Evolutionary conservation across 2,329 filamentous ascomycete species (phyloP).

Genomic region (Drechslerella stenobrocha): DNA sequence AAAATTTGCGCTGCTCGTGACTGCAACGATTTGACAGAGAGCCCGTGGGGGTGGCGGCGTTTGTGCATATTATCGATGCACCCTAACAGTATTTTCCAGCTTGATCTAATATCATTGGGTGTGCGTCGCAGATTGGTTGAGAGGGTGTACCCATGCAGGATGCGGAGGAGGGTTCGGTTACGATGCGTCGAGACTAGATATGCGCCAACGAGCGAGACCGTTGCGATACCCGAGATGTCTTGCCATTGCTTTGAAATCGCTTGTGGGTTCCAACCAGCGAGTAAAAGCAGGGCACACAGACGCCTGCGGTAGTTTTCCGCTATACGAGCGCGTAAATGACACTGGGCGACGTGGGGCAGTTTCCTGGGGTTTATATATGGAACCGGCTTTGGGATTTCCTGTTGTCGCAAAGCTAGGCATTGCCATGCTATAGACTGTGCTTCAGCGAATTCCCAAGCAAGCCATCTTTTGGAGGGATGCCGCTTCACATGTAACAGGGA

Average conservation of each 20-base stretch:
- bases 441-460: too few relatives aligned
- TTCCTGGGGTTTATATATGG: background rate
- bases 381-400: too few relatives aligned
- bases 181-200: conserved; percentile 16
- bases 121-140: background rate
- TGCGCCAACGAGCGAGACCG: conserved; percentile 12
- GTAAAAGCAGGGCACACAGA: conserved; percentile 14
- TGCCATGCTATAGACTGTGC: too few relatives aligned
- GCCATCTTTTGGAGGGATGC: too few relatives aligned
- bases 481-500: too few relatives aligned
- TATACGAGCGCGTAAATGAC: background rate
- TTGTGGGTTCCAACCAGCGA: conserved; percentile 8
- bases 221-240: background rate
- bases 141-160: conserved; percentile 16
- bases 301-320: conserved; percentile 6
- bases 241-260: conserved; percentile 21
- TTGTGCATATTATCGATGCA: conserved; percentile 28
- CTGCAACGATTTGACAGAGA: conserved; percentile 8
- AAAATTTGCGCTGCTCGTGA: conserved; percentile 24
- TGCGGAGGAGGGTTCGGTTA: conserved; percentile 22
- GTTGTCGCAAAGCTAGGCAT: too few relatives aligned
- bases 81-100: conserved; percentile 24
- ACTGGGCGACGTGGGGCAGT: background rate
- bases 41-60: background rate
- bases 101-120: conserved; percentile 8